Base-by-base conservation (phyloP, 2,329 filamentous ascomycete species). In the Aspergillus fischeri region DNA sequence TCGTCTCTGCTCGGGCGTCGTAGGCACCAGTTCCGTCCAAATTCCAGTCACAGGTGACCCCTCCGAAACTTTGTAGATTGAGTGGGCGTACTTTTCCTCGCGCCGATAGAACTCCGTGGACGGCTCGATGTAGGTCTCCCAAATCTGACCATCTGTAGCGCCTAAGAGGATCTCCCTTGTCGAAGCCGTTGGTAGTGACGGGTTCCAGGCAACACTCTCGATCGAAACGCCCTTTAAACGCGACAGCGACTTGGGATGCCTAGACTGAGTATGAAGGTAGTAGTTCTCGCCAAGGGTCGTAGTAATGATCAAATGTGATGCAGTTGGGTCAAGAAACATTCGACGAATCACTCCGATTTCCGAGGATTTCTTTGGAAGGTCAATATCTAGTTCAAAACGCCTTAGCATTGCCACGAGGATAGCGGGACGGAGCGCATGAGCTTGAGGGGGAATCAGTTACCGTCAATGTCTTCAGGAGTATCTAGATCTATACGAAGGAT, bases 281-380 rank as follows among this genome's bases (percentile, higher is more conserved):
- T 92, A 99, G 77, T 96, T 97, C 75, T 99, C 94, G 71, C 92
- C 92, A 44, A 92, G 84, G 4, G 91, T 89, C 3, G 94, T 99
- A 71, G 89, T 92, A 65, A 99, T 86, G 63, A 99, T 85, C 28
- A 99, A 81, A 77, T 99, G 94, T 5, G 92, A 97, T 28, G 94
- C 94, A 10, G 93, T 96, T 28, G 94, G 93, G 70, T 99, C 94
- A 70, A 99, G 89, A 78, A 99, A 99, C 84, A 99, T 91, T 78
- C 90, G 91, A 65, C 90, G 88, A 70, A 99, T 97, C 53, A 96
- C 84, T 64, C 94, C 94, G 58, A 94, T 85, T 73, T 99, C 93
- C 41, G 91, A 88, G 17, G 91, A 86, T 69, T 93, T 94, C 78
- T 95, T 96, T 41, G 94, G 94, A 7, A 99, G 85, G 74, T 99